Conservation (phyloP, 2,329 filamentous ascomycete species). For the Colletotrichum spaethianum region DNA sequence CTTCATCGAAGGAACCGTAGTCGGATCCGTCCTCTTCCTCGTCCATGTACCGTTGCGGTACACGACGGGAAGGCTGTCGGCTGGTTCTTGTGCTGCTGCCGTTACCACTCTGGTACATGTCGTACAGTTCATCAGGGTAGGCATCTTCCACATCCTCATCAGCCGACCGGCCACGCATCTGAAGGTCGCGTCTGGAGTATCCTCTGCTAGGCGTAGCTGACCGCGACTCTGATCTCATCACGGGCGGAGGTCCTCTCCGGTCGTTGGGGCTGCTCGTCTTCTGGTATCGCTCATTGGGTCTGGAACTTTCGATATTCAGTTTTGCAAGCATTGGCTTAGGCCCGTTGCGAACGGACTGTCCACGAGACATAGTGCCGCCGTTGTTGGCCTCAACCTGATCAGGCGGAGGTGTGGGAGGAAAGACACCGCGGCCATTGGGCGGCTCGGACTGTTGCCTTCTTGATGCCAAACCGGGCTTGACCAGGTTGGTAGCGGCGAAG, state of each 20-base stretch:
- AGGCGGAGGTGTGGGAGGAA: slow-evolving; percentile 98
- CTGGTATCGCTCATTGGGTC: slow-evolving; percentile 68
- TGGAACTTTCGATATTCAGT: slow-evolving; percentile 71
- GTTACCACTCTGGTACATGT: slow-evolving; percentile 65
- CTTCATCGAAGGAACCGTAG: slow-evolving; percentile 79
- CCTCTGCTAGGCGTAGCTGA: slow-evolving; percentile 59
- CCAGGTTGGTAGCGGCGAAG: slow-evolving; percentile 92
- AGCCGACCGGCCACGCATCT: slow-evolving; percentile 40
- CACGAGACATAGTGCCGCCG: slow-evolving; percentile 61
- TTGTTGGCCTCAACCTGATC: slow-evolving; percentile 78
- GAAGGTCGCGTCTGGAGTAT: slow-evolving; percentile 45
- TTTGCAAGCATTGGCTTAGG: slow-evolving; percentile 73
- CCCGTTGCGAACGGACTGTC: slow-evolving; percentile 73
- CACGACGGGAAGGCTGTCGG: slow-evolving; percentile 55
- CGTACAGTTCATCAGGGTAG: slow-evolving; percentile 80
- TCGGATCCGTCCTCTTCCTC: slow-evolving; percentile 83
- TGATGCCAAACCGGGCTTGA: slow-evolving; percentile 86
- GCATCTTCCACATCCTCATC: slow-evolving; percentile 71
- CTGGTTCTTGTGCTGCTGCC: slow-evolving; percentile 57
- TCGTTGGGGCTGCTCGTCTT: slow-evolving; percentile 61
- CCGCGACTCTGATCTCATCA: slow-evolving; percentile 55
- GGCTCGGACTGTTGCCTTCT: slow-evolving; percentile 90
- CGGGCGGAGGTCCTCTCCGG: slow-evolving; percentile 49
- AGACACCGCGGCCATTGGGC: slow-evolving; percentile 80
- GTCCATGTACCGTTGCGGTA: slow-evolving; percentile 77